These are phyloP conservation scores for Flaveria floridana DNA, from an alignment of 140 eudicot species.

Conservation along the genomic window DNA sequence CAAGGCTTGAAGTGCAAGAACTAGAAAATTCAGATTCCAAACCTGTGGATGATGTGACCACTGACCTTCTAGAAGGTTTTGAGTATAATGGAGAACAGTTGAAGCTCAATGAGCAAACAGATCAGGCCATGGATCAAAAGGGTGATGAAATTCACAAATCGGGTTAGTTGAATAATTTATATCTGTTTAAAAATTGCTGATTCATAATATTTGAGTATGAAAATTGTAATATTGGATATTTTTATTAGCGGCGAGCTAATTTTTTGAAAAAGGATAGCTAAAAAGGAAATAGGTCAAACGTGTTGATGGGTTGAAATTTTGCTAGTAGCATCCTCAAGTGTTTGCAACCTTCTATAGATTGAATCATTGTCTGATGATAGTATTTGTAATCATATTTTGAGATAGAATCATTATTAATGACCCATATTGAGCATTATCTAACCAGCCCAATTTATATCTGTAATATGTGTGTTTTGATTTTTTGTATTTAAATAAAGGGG, in stretches of 20 bases:
- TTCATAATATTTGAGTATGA: not conserved
- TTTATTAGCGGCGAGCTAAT: not conserved
- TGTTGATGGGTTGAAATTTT: not conserved
- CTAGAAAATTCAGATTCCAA: conserved; percentile 49
- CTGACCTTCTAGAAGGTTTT: conserved; percentile 77
- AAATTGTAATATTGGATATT: not conserved
- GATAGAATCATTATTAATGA: no score
- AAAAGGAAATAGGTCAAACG: not conserved
- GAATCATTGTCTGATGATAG: not conserved
- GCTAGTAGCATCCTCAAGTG: not conserved
- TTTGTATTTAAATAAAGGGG: not conserved
- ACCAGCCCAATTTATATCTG: not conserved
- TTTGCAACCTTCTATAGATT: not conserved
- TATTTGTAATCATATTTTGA: no score
- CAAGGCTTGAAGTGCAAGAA: conserved; percentile 80
- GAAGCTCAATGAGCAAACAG: conserved; percentile 51
- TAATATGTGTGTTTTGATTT: no score
- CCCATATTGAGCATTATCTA: not conserved
- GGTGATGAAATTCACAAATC: conserved; percentile 39
- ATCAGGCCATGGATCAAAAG: conserved; percentile 36
- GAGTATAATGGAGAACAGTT: conserved; percentile 51
- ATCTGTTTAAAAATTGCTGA: not conserved
- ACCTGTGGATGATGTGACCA: conserved; percentile 45
- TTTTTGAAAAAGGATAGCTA: not conserved
- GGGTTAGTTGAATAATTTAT: conserved; percentile 37